phyloP scores from a whole-genome alignment of 176 grass and related monocot genomes.

The Hyparrhenia diplandra region DNA sequence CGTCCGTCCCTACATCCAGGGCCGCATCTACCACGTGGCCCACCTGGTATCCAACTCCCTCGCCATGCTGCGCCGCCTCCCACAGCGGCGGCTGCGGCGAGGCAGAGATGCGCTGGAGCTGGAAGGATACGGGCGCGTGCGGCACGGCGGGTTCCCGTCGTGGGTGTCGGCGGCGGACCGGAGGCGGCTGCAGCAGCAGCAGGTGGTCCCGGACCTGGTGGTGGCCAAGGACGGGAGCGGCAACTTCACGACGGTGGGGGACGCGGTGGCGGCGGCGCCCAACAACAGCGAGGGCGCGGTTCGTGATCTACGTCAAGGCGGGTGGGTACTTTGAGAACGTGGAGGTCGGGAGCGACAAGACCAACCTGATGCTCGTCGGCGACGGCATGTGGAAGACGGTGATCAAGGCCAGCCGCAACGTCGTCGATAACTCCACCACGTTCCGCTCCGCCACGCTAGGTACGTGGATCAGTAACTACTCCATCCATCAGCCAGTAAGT shows the following conservation, averaged over 20 bases:
- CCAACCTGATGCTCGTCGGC: conserved; percentile 76
- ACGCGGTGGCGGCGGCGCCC: conserved; percentile 76
- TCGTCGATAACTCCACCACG: conserved; percentile 87
- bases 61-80: conserved; percentile 74
- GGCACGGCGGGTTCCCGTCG: conserved; percentile 55
- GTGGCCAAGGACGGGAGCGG: conserved; percentile 95
- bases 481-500: background rate
- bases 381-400: conserved; percentile 87
- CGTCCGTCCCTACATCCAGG: conserved; percentile 69
- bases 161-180: conserved; percentile 57
- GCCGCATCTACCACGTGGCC: conserved; percentile 80
- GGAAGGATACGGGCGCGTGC: conserved; percentile 50
- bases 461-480: background rate
- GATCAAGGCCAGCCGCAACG: conserved; percentile 75
- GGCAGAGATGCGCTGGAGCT: conserved; percentile 17
- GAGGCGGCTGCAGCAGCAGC: conserved; percentile 31
- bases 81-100: background rate
- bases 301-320: conserved; percentile 77
- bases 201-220: conserved; percentile 30
- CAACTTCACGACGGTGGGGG: conserved; percentile 67
- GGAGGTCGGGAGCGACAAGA: conserved; percentile 73
- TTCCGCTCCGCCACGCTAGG: conserved; percentile 89
- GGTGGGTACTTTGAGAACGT: conserved; percentile 87
- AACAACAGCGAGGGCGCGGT: conserved; percentile 72
- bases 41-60: conserved; percentile 81